A percentile compares a stretch with the other conserved stretches of the same genome.
phyloP scores from a whole-genome alignment of 2,329 filamentous ascomycete genomes.

The Fusarium sp. region DNA sequence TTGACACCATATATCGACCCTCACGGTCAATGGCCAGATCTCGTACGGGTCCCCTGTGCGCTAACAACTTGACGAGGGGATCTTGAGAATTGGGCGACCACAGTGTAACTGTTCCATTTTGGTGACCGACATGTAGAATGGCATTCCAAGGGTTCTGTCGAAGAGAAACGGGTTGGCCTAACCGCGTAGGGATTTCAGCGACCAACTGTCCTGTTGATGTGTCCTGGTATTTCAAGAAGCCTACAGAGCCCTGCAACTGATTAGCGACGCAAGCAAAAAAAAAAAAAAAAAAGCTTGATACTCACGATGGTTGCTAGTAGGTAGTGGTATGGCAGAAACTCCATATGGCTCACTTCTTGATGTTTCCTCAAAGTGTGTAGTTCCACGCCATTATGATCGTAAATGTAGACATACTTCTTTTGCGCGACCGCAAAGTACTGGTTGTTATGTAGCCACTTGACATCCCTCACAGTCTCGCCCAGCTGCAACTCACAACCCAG shows the following conservation, averaged over 20 bases:
- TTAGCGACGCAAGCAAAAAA: slow-evolving; percentile 3
- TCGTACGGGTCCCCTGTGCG: slow-evolving; percentile 88
- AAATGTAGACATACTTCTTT: slow-evolving; percentile 97
- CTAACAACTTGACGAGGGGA: slow-evolving; percentile 88
- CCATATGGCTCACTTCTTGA: slow-evolving; percentile 89
- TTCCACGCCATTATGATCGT: slow-evolving; percentile 90
- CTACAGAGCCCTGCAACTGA: slow-evolving; percentile 71
- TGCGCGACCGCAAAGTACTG: slow-evolving; percentile 95
- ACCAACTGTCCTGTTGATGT: slow-evolving; percentile 92
- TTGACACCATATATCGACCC: slow-evolving; percentile 94
- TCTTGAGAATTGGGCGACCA: slow-evolving; percentile 94
- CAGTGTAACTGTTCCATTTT: slow-evolving; percentile 92
- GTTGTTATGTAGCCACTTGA: slow-evolving; percentile 92
- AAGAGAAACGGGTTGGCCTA: slow-evolving; percentile 84
- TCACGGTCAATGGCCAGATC: slow-evolving; percentile 86
- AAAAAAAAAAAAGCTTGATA: slow-evolving; percentile 27
- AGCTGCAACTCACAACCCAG: slow-evolving; percentile 91
- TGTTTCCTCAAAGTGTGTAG: slow-evolving; percentile 91
- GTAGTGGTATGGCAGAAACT: slow-evolving; percentile 97
- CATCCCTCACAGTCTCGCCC: slow-evolving; percentile 88
- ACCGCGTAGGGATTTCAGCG: slow-evolving; percentile 82
- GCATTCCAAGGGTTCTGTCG: slow-evolving; percentile 93
- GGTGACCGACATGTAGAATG: slow-evolving; percentile 89
- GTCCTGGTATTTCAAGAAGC: slow-evolving; percentile 93
- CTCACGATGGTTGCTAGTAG: slow-evolving; percentile 84